A percentile compares a stretch with the other conserved stretches of the same genome.
Conservation (phyloP, 192 early-diverging fungal genomes). For the Podila verticillata region DNA sequence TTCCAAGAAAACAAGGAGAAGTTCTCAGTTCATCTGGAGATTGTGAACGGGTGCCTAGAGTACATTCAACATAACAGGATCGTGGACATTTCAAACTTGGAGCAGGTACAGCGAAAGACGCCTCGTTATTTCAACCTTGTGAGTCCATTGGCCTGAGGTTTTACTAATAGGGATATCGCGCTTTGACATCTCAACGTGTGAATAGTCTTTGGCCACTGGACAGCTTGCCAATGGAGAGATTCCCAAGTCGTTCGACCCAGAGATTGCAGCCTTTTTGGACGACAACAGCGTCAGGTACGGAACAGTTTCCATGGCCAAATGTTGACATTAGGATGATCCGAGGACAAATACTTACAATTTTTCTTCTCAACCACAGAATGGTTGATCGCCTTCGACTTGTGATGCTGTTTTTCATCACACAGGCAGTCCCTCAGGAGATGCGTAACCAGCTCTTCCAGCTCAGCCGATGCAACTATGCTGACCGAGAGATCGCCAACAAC, state of each 20-base stretch:
- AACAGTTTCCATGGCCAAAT: neutral
- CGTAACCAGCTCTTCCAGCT: slow-evolving; percentile 44
- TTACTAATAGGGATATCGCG: too few relatives aligned
- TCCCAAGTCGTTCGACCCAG: slow-evolving; percentile 74
- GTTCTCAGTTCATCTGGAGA: slow-evolving; percentile 74
- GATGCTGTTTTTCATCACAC: slow-evolving; percentile 46
- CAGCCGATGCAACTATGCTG: slow-evolving; percentile 41
- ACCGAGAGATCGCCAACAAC: slow-evolving; percentile 44
- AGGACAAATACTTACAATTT: neutral
- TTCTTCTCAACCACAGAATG: slow-evolving; percentile 67
- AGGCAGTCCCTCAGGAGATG: slow-evolving; percentile 37
- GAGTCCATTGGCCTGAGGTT: too few relatives aligned
- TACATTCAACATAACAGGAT: slow-evolving; percentile 75
- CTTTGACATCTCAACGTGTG: neutral
- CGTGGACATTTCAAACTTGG: slow-evolving; percentile 73
- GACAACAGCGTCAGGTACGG: slow-evolving; percentile 64
- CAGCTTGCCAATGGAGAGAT: slow-evolving; percentile 73
- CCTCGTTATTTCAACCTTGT: too few relatives aligned
- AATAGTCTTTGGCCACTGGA: slow-evolving; percentile 68
- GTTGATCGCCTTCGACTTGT: slow-evolving; percentile 55
- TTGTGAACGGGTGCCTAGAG: slow-evolving; percentile 81
- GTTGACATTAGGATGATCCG: neutral
- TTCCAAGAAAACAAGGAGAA: slow-evolving; percentile 73
- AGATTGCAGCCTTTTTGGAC: slow-evolving; percentile 80
- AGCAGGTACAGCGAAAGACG: slow-evolving; percentile 64